Evolutionary conservation across 176 grass and related monocot species (phyloP), one percentile per base, ranked within the genome.

Genomic region (Oryza punctata): DNA sequence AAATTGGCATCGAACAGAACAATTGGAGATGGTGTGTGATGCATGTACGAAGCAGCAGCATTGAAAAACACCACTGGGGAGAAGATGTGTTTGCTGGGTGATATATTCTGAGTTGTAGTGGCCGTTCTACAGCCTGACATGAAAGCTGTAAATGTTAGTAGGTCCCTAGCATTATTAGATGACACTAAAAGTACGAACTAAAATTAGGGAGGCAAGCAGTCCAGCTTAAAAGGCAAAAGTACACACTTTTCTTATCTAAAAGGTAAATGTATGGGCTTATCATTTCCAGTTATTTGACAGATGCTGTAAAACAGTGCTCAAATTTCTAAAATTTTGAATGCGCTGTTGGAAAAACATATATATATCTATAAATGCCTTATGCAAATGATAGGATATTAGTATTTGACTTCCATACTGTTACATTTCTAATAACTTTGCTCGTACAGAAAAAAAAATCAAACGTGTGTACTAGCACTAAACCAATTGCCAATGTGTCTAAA

Each of bases 21-120:
- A 69, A 12, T 41, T 3, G 69, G 69, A 73, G 45, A 82, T 72
- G 40, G 40, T 41, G 79, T 72, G 68, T 24, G 66, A 32, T 81
- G 32, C 52, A 57, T n/a, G 68, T 61, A 44, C 79, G 68, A 63
- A 71, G 47, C 49, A 65, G 76, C 73, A 23, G 49, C 29, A 76
- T 76, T 57, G 49, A 59, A 59, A 59, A 76, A 57, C 47, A 12
- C 26, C 23, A 14, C 73, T n/a, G 28, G 27, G 26, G 9, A 38
- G 47, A 59, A 35, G 45, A 69, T 29, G 52, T 70, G 83, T 15
- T 15, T 85, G 73, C 73, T 70, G 64, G 66, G 76, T 23, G 47
- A 29, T 32, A 29, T 32, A 37, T 61, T 23, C 57, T 61, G n/a
- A 61, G 54, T 60, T 60, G 49, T 19, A 19, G 3, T 19, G 16